Base-by-base conservation (phyloP, 257 asterid genomes). In the Voacanga thouarsii region DNA sequence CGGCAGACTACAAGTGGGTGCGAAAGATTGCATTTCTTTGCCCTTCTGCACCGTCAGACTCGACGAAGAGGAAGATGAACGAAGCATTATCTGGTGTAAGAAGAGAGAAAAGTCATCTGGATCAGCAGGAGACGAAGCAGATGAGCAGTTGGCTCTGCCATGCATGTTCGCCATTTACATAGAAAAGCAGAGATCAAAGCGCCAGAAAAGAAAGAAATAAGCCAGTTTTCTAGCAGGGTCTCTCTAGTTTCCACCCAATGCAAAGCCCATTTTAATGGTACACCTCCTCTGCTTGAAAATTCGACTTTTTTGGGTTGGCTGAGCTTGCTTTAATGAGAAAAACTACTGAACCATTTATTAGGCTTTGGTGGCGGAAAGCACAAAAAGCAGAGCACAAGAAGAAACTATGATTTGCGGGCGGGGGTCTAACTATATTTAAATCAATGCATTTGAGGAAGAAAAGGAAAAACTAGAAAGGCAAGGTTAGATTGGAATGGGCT, bases 61-160 rank as follows among this genome's bases (percentile, higher is more conserved):
- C 39, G 91, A 51, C 6, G 89, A 66, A 15, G 90, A 49, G 5
- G 89, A 75, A 0, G 89, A 77, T 2, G 95, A 88, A 8, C 86
- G 90, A 64, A 79, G 86, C 68, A 93, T 89, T 69, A 90, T 87
- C 59, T 91, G 93, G 74, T 88, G 92, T 71, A 91, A 85, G 45
- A 93, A 91, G 45, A 88, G 78, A 30, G 97, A 93, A 44, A 93
- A 86, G 47, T 92, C 96, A 67, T 91, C 96, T 33, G 86, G 90
- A 7, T 89, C 93, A 16, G 78, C 80, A n/a, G 85, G 78, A 5
- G 83, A 8, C 11, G 86, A 63, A 78, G 87, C 77, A 24, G 87
- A 76, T 19, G 75, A 44, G 28, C 12, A 71, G 57, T 47, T 45
- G 5, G 37, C 23, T 10, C 72, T 12, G 53, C 30, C 77, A 61